These are phyloP conservation scores for Penicillium odoratum DNA, from an alignment of 495 filamentous ascomycete species.

Conservation along the genomic window DNA sequence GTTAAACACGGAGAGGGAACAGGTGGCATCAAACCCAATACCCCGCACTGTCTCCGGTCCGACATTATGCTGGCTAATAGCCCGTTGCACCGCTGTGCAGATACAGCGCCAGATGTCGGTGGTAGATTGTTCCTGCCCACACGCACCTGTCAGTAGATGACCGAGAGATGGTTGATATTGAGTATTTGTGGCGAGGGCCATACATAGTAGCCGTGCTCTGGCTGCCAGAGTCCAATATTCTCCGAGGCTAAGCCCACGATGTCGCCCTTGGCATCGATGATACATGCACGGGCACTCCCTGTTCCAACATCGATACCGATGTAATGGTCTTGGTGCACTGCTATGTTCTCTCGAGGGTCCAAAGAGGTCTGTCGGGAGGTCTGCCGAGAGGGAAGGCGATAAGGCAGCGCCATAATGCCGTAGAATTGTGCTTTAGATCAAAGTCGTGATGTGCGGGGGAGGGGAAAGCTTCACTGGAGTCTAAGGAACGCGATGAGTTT, in stretches of 20 bases:
- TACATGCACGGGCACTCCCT: constrained; percentile 89
- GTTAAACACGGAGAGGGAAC: constrained; percentile 88
- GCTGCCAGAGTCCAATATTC: constrained; percentile 92
- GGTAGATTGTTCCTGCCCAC: constrained; percentile 86
- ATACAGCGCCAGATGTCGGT: constrained; percentile 94
- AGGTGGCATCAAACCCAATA: constrained; percentile 96
- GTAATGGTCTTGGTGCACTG: constrained; percentile 62
- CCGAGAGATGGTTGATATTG: background rate
- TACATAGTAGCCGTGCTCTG: constrained; percentile 87
- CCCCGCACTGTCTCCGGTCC: constrained; percentile 72
- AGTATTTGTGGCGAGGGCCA: constrained; percentile 5
- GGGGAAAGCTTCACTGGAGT: background rate
- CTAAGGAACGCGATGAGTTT: background rate
- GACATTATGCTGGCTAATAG: constrained; percentile 75
- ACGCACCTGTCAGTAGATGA: constrained; percentile 30
- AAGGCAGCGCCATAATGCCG: constrained; percentile 20
- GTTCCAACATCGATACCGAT: constrained; percentile 97
- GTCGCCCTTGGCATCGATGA: constrained; percentile 86
- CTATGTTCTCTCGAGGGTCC: constrained; percentile 56
- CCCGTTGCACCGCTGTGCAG: constrained; percentile 74
- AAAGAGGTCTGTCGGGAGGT: constrained; percentile 54
- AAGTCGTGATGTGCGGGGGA: background rate
- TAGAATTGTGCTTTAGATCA: background rate
- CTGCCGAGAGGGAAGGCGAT: constrained; percentile 35
- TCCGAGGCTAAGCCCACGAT: constrained; percentile 90